Evolutionary conservation across 495 filamentous ascomycete genomes (phyloP).

Genomic region (Podospora comata): DNA sequence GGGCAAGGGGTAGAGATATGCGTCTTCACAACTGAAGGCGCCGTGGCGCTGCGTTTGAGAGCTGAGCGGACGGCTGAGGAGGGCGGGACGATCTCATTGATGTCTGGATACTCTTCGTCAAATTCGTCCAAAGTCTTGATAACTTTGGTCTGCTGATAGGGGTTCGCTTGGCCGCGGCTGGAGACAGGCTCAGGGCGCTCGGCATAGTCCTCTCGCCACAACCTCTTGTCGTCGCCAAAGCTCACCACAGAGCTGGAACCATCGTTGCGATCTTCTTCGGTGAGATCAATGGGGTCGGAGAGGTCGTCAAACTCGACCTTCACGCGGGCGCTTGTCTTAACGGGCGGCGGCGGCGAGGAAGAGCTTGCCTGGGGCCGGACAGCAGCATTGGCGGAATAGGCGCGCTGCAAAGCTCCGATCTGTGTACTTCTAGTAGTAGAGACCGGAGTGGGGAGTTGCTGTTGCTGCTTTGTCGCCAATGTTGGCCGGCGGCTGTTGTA

Average conservation of each 20-base stretch:
- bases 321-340: slow-evolving; percentile 3
- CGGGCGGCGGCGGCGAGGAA: neutral
- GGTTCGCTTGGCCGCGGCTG: slow-evolving; percentile 58
- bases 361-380: neutral
- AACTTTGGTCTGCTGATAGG: neutral
- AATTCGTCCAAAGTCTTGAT: slow-evolving; percentile 1
- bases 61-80: slow-evolving; percentile 14
- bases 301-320: slow-evolving; percentile 30
- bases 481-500: neutral
- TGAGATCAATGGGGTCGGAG: slow-evolving; percentile 66
- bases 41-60: slow-evolving; percentile 12
- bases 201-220: slow-evolving; percentile 61
- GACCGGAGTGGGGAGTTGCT: neutral
- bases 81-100: slow-evolving; percentile 34
- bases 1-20: neutral
- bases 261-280: slow-evolving; percentile 51
- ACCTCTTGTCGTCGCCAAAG: slow-evolving; percentile 43
- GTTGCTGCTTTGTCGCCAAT: neutral
- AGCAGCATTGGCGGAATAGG: neutral
- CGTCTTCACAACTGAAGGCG: neutral
- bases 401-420: neutral
- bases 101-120: slow-evolving; percentile 41
- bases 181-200: slow-evolving; percentile 34
- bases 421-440: neutral
- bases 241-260: slow-evolving; percentile 42